Evolutionary conservation across 2,329 filamentous ascomycete genomes (phyloP).

Genomic region (Penicillium sp.): DNA sequence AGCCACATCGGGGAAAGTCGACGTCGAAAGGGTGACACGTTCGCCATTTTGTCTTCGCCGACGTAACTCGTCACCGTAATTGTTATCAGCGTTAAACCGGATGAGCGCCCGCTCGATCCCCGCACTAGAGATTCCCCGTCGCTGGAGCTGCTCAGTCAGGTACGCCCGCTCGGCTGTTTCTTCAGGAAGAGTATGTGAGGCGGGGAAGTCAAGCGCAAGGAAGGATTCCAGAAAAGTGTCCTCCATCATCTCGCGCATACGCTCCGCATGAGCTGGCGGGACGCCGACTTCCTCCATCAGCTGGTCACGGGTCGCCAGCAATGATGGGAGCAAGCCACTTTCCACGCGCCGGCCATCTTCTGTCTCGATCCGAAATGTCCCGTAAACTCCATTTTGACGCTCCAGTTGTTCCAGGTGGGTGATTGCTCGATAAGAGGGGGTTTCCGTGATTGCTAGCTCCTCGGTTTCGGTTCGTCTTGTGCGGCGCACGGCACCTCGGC

Average conservation of each 20-base stretch:
- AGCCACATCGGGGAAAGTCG: slow-evolving; percentile 32
- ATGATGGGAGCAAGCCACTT: slow-evolving; percentile 43
- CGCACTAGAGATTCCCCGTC: slow-evolving; percentile 39
- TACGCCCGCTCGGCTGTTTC: slow-evolving; percentile 38
- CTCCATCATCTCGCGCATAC: slow-evolving; percentile 47
- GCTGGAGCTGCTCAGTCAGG: slow-evolving; percentile 39
- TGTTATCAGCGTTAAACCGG: slow-evolving; percentile 40
- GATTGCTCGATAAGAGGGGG: slow-evolving; percentile 40
- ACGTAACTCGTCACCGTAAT: slow-evolving; percentile 42
- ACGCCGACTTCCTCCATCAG: slow-evolving; percentile 44
- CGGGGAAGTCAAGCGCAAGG: slow-evolving; percentile 41
- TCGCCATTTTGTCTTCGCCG: slow-evolving; percentile 41
- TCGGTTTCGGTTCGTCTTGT: slow-evolving; percentile 31
- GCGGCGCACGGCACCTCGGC: slow-evolving; percentile 42
- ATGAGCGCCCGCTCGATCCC: slow-evolving; percentile 39
- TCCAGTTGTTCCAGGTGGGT: slow-evolving; percentile 42
- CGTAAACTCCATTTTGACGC: slow-evolving; percentile 42
- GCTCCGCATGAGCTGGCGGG: slow-evolving; percentile 37
- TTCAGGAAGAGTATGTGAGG: slow-evolving; percentile 35
- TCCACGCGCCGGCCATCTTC: slow-evolving; percentile 43
- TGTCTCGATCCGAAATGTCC: slow-evolving; percentile 45
- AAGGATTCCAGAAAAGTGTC: slow-evolving; percentile 46
- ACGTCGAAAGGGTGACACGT: slow-evolving; percentile 37
- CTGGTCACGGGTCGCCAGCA: slow-evolving; percentile 43
- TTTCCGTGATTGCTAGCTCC: slow-evolving; percentile 24